Base-by-base conservation (phyloP, 306 rosid species). In the Begonia masoniana region DNA sequence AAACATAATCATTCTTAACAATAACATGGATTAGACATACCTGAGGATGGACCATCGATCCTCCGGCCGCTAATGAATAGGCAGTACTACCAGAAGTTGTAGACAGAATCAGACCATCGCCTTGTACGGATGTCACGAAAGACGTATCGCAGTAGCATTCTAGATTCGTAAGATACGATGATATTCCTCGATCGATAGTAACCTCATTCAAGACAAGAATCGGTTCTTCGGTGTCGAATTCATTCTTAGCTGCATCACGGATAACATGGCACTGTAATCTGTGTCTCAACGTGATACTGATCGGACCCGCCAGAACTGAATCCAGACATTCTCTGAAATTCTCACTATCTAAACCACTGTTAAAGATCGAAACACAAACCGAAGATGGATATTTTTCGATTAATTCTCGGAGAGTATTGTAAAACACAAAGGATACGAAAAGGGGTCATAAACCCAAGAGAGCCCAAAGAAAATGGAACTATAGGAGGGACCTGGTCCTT, bases 31-130 rank as follows among this genome's bases (percentile, higher is more conserved):
- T 11, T 43, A 47, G 21, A 51, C 51, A 61, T 75, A 86, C 99
- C 94, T 91, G 99, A 23, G 99, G 99, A 74, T 91, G 99, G 63
- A 91, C 96, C 99, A 91, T 86, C 52, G 99, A 91, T 65, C 99
- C 99, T 67, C 96, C 99, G 59, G 99, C 96, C 19, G 99, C 99
- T 80, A 91, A 70, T 10, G 99, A 86, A 78, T 91, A 91, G 4
- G 99, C 96, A 12, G 96, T 91, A 58, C 99, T 91, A 43, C 99
- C 99, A 15, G 99, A 86, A 48, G 96, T 91, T 42, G 99, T 91
- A 0, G 99, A 91, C 47, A 91, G 66, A 56, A 91, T 91, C 60
- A 86, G 60, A 51, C 99, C 99, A 64, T 91, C 99, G 26, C 99
- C 99, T 83, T 86, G 96, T 66, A 91, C 99, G 60, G 78, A 66